Conservation (phyloP, 139 green algal genomes). For the Tetraselmis chui region DNA sequence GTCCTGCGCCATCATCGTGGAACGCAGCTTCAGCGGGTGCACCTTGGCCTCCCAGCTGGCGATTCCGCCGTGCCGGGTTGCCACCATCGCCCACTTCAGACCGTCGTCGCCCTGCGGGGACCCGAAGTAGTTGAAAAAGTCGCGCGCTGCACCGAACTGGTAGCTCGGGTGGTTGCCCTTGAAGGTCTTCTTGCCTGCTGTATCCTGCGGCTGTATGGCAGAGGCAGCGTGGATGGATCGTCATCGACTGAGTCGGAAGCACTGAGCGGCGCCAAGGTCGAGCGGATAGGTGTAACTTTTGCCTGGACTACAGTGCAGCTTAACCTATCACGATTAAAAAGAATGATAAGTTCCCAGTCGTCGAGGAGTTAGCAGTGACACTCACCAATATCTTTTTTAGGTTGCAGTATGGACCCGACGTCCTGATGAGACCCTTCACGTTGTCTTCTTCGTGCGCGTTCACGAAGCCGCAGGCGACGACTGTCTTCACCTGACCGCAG, state of each 20-base stretch:
- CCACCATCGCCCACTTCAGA: constrained; percentile 2
- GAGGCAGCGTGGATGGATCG: too few species aligned
- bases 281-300: too few species aligned
- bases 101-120: constrained; percentile 1
- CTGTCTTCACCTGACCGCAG: background rate
- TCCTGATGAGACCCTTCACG: background rate
- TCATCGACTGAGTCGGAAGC: too few species aligned
- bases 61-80: background rate
- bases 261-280: too few species aligned
- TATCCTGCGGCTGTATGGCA: too few species aligned
- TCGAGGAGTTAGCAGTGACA: too few species aligned
- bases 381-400: background rate
- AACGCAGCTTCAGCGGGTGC: background rate
- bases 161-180: background rate
- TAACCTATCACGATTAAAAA: too few species aligned
- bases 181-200: too few species aligned
- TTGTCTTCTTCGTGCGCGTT: constrained; percentile 3
- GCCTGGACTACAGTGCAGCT: too few species aligned
- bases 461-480: background rate
- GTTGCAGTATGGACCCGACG: background rate
- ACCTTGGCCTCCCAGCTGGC: background rate
- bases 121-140: constrained; percentile 16
- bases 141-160: background rate
- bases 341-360: too few species aligned
- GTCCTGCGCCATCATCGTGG: background rate